Conservation (phyloP, 164 flowering plant genomes). For the Stephania cephalantha region DNA sequence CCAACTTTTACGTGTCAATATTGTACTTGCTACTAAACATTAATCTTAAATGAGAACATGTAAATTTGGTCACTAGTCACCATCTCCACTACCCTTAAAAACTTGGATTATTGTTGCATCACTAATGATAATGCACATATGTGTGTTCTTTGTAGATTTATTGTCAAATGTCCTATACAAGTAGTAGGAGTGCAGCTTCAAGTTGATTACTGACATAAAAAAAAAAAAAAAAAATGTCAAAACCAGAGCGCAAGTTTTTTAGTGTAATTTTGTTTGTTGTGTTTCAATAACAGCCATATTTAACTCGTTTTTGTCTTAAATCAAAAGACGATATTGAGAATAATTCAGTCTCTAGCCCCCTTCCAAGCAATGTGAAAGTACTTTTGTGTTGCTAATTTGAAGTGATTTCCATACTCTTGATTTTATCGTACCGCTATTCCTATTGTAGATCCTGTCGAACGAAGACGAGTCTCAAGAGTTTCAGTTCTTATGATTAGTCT, state of each 20-base stretch:
- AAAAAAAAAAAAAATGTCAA: neutral
- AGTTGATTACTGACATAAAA: too few relatives aligned
- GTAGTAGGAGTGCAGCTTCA: neutral
- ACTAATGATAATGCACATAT: neutral
- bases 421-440: too few relatives aligned
- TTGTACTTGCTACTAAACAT: neutral
- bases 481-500: too few relatives aligned
- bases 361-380: too few relatives aligned
- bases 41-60: neutral
- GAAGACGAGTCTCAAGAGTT: too few relatives aligned
- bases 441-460: too few relatives aligned
- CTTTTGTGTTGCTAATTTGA: too few relatives aligned
- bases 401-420: too few relatives aligned
- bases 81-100: neutral
- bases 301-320: too few relatives aligned
- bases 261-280: neutral
- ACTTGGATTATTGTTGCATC: neutral
- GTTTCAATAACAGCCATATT: too few relatives aligned
- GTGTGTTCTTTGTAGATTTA: neutral
- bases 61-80: neutral
- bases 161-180: neutral
- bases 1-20: neutral
- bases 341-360: too few relatives aligned
- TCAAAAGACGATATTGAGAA: neutral
- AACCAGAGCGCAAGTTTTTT: too few relatives aligned